Conservation (phyloP, 495 filamentous ascomycete species). For the Usnea hakonensis region DNA sequence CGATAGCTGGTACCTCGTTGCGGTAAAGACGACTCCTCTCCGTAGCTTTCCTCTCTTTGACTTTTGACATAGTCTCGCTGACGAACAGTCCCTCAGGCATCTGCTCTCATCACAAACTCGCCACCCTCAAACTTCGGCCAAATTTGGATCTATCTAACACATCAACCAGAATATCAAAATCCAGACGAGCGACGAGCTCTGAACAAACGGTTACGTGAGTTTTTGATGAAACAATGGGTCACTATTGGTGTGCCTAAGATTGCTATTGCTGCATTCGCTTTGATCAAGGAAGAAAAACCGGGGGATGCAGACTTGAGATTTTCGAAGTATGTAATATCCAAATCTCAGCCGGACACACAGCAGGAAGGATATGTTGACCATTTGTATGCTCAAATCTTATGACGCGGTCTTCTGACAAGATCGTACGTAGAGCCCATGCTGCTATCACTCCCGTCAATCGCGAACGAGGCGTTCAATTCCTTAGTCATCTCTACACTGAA, state of each 20-base stretch:
- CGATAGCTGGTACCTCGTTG: background rate
- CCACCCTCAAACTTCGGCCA: background rate
- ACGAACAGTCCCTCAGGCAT: background rate
- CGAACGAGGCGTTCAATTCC: background rate
- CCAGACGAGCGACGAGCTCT: background rate
- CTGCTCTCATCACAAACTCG: background rate
- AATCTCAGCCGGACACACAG: too few species aligned
- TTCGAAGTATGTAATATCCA: slow-evolving; percentile 1
- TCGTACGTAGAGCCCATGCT: background rate
- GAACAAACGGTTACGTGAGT: background rate
- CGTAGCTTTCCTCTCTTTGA: background rate
- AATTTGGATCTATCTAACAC: background rate
- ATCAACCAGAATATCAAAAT: background rate
- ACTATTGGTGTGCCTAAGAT: background rate
- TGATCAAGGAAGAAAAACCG: background rate
- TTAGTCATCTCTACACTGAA: background rate
- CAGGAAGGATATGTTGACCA: too few species aligned
- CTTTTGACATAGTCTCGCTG: background rate
- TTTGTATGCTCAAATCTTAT: too few species aligned
- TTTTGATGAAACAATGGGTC: background rate
- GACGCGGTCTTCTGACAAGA: background rate
- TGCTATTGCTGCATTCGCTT: background rate
- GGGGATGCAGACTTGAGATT: background rate
- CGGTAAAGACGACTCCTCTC: background rate
- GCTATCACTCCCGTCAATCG: background rate